Conservation (phyloP, 108 stramenopile species). For the Aurantiochytrium sp. region DNA sequence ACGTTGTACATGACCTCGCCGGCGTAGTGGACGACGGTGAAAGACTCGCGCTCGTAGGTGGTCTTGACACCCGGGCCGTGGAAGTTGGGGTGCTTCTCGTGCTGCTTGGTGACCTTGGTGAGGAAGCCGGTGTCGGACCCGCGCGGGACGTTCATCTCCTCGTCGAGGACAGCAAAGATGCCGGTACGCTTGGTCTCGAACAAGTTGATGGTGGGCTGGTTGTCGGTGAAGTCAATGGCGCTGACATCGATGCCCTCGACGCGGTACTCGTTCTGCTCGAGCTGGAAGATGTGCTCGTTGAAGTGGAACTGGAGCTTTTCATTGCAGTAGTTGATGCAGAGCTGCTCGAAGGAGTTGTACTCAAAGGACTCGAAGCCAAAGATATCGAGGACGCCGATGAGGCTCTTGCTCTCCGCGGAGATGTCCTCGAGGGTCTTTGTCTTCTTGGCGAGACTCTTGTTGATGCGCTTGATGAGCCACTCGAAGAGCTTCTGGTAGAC, state of each 20-base stretch:
- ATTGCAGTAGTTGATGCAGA: slow-evolving; percentile 63
- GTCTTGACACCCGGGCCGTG: slow-evolving; percentile 41
- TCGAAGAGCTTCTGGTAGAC: slow-evolving; percentile 58
- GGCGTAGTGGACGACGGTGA: slow-evolving; percentile 55
- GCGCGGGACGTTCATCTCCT: slow-evolving; percentile 57
- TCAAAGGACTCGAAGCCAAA: slow-evolving; percentile 93
- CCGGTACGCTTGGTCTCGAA: slow-evolving; percentile 46
- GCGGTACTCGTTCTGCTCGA: slow-evolving; percentile 55
- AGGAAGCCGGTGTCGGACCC: slow-evolving; percentile 53
- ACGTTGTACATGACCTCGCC: slow-evolving; percentile 52
- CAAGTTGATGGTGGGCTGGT: slow-evolving; percentile 55
- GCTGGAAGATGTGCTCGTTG: slow-evolving; percentile 59
- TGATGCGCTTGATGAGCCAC: slow-evolving; percentile 59
- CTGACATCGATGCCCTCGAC: slow-evolving; percentile 48
- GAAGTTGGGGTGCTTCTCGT: slow-evolving; percentile 53
- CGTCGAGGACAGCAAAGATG: slow-evolving; percentile 61
- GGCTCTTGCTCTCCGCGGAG: background rate
- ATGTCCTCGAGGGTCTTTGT: background rate
- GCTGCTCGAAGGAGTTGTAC: slow-evolving; percentile 65
- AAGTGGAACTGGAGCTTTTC: slow-evolving; percentile 62
- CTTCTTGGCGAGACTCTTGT: slow-evolving; percentile 52
- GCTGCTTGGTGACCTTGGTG: slow-evolving; percentile 49
- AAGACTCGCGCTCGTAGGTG: slow-evolving; percentile 31
- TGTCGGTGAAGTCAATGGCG: slow-evolving; percentile 53
- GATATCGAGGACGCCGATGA: slow-evolving; percentile 69